Evolutionary conservation across 352 stramenopile species (phyloP), one percentile per base, ranked within the genome.

Genomic region (Phytophthora europaea): DNA sequence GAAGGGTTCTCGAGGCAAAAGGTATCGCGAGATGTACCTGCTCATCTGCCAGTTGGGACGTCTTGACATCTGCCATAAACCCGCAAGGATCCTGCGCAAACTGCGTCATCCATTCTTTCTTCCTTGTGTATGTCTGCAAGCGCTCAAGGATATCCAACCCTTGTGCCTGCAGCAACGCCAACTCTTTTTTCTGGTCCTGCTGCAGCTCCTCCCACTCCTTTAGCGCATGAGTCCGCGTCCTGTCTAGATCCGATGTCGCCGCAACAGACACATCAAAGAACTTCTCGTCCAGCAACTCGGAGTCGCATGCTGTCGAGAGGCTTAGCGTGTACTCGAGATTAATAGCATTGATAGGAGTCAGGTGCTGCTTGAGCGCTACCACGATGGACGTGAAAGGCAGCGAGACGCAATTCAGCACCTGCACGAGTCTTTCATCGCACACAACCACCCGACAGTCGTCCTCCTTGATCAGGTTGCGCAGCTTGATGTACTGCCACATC

Each of bases 401-500:
- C 31, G 81, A 83, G 20, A 91, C 84, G 64, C 87, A 94, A 28
- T 89, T 82, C 59, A 94, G 82, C 23, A 94, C 62, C 64, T 83
- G 74, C 6, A 56, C 43, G 53, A 94, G 74, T 57, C 75, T 81
- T 0, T 79, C 70, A 47, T 94, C 87, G 57, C 85, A 93, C 16
- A 87, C 62, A 36, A 91, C 83, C 31, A 94, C 83, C 22, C 87
- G 84, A 57, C 85, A 94, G 73, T 94, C 87, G 63, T 94, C 87
- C n/a, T 87, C 81, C 62, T 94, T 93, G 75, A 94, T 93, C 33
- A 93, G 77, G 56, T 93, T 89, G 31, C 71, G 73, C 51, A 78
- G 71, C 65, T 94, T 93, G 70, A 93, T 90, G 75, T 93, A 94
- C 67, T 91, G 79, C 87, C 87, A 94, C 59, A 79, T 82, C 12